Evolutionary conservation across 495 filamentous ascomycete genomes (phyloP), one percentile per base, ranked within the genome.

Genomic region (Aspergillus cavernicola): DNA sequence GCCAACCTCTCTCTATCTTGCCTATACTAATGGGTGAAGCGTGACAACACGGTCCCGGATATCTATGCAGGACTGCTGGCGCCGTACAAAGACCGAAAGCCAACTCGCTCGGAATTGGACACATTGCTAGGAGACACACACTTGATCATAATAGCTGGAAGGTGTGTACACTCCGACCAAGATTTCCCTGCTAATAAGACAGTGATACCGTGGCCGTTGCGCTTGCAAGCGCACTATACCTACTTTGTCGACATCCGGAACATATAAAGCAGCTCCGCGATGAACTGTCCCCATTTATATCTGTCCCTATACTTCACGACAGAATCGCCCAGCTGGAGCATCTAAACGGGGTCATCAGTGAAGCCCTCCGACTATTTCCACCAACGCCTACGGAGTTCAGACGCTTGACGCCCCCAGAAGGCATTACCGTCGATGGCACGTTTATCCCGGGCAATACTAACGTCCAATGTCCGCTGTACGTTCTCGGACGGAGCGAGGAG

Each of bases 271-370:
- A 61, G n/a, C 36, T 75, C 15, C 61, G 69, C 1, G 37, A 44
- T 15, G 72, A 74, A 29, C 40, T 75, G 3, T 44, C 0, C 35
- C 50, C 1, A 36, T 42, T 7, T 50, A 52, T 2, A 12, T 28
- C 13, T 24, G 12, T 4, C 10, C 19, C 23, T n/a, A n/a, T n/a
- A n/a, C n/a, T n/a, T n/a, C n/a, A 69, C 26, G 15, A 13, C 0
- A 52, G 57, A 24, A 57, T 66, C 28, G 38, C 38, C 18, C 6
- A 23, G 5, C 38, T 40, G 9, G 18, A 22, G 2, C 63, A 72
- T 40, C 59, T 83, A 10, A 75, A 78, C 38, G 67, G 64, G 11
- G 61, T 77, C 29, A 80, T 82, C 59, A 73, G 76, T 40, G 79
- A 84, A 59, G 63, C 73, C 0, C 53, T 82, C 33, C 62, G 79